Evolutionary conservation across 768 basidiomycete species (phyloP).

Genomic region (Naganishia vaughanmartiniae): DNA sequence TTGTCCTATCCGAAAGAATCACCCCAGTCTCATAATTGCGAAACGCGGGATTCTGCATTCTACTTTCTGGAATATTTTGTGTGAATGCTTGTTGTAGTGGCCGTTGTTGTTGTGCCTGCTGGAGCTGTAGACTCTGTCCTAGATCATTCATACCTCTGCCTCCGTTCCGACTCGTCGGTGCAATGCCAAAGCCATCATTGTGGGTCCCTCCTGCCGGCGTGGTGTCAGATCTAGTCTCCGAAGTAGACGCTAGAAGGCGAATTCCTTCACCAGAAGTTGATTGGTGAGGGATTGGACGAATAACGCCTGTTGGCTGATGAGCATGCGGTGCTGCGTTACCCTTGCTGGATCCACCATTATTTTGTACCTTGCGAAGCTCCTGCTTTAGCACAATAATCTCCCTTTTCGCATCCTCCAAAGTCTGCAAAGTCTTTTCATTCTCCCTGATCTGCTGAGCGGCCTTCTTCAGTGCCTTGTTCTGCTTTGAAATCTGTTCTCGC

Average conservation of each 20-base stretch:
- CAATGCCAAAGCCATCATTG: slow-evolving; percentile 9
- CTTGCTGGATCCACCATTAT: not conserved
- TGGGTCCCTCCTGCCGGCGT: not conserved
- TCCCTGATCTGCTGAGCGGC: slow-evolving; percentile 26
- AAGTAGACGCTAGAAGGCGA: not conserved
- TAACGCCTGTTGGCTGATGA: not conserved
- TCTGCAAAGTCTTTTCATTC: slow-evolving; percentile 14
- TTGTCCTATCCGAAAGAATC: not conserved
- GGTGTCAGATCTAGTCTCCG: not conserved
- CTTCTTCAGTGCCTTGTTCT: slow-evolving; percentile 28
- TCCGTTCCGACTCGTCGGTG: not conserved
- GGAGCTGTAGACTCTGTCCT: not conserved
- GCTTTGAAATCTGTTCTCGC: slow-evolving; percentile 23
- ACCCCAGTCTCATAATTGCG: not conserved
- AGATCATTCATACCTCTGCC: not conserved
- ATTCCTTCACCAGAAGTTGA: not conserved
- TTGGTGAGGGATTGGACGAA: slow-evolving; percentile 12
- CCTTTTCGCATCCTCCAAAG: slow-evolving; percentile 6
- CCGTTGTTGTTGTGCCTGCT: not conserved
- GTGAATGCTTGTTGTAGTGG: not conserved
- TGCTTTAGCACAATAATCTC: slow-evolving; percentile 10
- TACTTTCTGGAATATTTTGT: not conserved
- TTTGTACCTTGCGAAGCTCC: not conserved
- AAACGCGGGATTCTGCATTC: not conserved
- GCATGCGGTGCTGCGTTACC: not conserved